Evolutionary conservation across 129 eudicot species (phyloP).

Genomic region (Tanacetum coccineum): DNA sequence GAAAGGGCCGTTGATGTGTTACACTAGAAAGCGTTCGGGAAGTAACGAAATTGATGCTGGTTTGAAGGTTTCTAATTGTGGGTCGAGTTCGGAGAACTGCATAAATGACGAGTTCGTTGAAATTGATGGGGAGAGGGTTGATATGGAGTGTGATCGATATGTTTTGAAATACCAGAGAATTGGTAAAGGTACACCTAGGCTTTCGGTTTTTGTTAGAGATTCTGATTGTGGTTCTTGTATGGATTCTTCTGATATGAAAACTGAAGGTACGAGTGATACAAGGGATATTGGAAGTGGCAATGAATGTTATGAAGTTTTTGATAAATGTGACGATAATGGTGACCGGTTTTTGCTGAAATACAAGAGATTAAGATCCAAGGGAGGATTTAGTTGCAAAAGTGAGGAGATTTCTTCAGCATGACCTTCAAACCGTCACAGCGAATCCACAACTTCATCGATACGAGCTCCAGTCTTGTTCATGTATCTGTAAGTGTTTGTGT

Average conservation of each 20-base stretch:
- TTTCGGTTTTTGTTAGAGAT: constrained; percentile 20
- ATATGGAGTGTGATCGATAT: constrained; percentile 29
- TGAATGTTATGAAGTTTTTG: constrained; percentile 15
- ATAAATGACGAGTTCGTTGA: constrained; percentile 26
- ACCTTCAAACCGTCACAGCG: constrained; percentile 20
- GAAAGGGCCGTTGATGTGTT: constrained; percentile 2
- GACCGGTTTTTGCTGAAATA: constrained; percentile 39
- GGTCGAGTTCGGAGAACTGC: constrained; percentile 20
- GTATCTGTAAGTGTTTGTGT: constrained; percentile 19
- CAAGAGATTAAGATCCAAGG: constrained; percentile 39
- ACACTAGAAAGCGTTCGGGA: constrained; percentile 20
- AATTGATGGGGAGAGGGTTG: constrained; percentile 21
- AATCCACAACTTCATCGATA: too few relatives aligned
- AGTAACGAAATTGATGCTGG: constrained; percentile 15
- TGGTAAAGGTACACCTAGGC: constrained; percentile 29
- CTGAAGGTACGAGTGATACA: constrained; percentile 14
- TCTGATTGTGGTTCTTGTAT: constrained; percentile 24
- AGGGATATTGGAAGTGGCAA: constrained; percentile 17
- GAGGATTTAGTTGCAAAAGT: constrained; percentile 21
- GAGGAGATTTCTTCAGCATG: constrained; percentile 25
- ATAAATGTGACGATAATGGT: constrained; percentile 17
- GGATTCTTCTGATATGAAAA: constrained; percentile 23
- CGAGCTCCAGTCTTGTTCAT: neutral
- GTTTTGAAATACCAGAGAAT: constrained; percentile 42
- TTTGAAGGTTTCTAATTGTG: constrained; percentile 25